phyloP scores from a whole-genome alignment of 2,329 filamentous ascomycete species.

The Xylaria polymorpha region DNA sequence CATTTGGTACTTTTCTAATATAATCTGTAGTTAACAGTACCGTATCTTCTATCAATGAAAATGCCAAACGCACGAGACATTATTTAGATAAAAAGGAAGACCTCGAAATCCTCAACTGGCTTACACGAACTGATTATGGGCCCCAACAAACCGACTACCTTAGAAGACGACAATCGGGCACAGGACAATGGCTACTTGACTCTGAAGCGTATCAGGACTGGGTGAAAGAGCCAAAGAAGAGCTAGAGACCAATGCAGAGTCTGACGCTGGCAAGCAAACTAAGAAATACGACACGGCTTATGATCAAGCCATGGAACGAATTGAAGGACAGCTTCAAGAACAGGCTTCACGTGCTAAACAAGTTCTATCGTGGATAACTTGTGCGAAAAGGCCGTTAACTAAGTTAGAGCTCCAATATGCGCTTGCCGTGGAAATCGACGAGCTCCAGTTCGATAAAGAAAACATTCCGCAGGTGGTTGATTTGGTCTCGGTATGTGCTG shows the following conservation, averaged over 20 bases:
- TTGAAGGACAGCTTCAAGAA: conserved; percentile 52
- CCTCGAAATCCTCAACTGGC: conserved; percentile 51
- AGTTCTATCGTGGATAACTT: conserved; percentile 56
- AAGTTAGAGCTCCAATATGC: conserved; percentile 56
- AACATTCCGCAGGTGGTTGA: conserved; percentile 51
- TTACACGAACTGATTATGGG: conserved; percentile 52
- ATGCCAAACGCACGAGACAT: neutral
- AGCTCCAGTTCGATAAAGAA: conserved; percentile 49
- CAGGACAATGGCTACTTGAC: conserved; percentile 44
- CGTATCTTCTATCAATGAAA: neutral
- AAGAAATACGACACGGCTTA: conserved; percentile 56
- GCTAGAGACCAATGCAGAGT: conserved; percentile 47
- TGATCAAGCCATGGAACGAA: conserved; percentile 55
- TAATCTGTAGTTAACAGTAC: neutral
- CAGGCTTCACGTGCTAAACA: conserved; percentile 52
- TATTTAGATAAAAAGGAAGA: conserved; percentile 8
- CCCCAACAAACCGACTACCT: conserved; percentile 56
- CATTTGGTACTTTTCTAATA: neutral
- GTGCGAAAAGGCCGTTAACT: conserved; percentile 51
- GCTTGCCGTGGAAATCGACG: conserved; percentile 52
- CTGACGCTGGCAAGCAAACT: conserved; percentile 43
- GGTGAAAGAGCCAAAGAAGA: conserved; percentile 29
- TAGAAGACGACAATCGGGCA: conserved; percentile 52
- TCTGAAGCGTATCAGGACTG: conserved; percentile 29
- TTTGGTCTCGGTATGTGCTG: conserved; percentile 55